These are phyloP conservation scores for Ogataea glucozyma DNA, from an alignment of 805 yeast species.

Conservation along the genomic window DNA sequence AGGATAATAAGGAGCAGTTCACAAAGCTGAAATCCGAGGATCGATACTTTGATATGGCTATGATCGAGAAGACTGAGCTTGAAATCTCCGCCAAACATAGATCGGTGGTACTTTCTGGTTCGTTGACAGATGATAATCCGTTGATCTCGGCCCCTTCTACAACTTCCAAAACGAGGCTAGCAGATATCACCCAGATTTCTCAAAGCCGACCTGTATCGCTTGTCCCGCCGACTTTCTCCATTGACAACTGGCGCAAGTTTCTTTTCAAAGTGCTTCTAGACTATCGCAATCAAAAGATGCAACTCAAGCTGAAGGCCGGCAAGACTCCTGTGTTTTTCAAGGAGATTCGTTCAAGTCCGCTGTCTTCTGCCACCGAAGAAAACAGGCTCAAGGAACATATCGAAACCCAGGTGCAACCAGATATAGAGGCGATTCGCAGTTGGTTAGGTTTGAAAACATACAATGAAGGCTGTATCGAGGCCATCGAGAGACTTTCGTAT, in stretches of 20 bases:
- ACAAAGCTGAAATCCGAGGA: conserved; percentile 11
- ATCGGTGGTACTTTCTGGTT: conserved; percentile 19
- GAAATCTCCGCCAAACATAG: conserved; percentile 14
- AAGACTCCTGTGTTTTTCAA: conserved; percentile 10
- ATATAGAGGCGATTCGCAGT: conserved; percentile 25
- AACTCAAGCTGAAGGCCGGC: conserved; percentile 17
- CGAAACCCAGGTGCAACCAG: conserved; percentile 18
- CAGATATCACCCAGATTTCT: background rate
- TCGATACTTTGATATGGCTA: conserved; percentile 9
- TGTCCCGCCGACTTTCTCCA: conserved; percentile 29
- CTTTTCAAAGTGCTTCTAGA: conserved; percentile 24
- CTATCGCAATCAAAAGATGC: conserved; percentile 8
- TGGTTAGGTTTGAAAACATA: conserved; percentile 28
- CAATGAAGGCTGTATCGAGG: conserved; percentile 28
- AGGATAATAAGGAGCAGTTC: conserved; percentile 19
- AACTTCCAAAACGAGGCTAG: conserved; percentile 4
- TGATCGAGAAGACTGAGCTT: conserved; percentile 13
- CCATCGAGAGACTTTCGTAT: conserved; percentile 23
- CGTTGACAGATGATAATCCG: conserved; percentile 26
- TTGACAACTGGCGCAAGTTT: conserved; percentile 27
- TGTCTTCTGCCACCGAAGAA: conserved; percentile 5
- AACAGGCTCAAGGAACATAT: conserved; percentile 15
- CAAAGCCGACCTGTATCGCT: conserved; percentile 16
- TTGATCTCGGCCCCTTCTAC: conserved; percentile 19
- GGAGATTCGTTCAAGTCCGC: background rate